These are phyloP conservation scores for Phallus indusiatus DNA, from an alignment of 768 basidiomycete genomes.

Conservation along the genomic window DNA sequence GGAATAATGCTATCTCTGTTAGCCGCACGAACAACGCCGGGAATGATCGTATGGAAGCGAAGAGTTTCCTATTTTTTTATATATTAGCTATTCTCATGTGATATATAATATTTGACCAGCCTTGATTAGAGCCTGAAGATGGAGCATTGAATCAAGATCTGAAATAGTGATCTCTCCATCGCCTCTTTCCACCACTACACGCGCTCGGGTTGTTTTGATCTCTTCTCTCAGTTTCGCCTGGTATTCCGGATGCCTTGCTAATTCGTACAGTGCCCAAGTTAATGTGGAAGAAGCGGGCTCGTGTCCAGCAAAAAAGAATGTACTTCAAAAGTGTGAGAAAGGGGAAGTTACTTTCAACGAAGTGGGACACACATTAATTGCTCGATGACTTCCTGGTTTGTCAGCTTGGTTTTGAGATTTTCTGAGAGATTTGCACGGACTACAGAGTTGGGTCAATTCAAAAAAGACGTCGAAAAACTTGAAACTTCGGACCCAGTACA, in stretches of 20 bases:
- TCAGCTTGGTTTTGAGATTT: constrained; percentile 19
- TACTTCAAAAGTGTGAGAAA: background rate
- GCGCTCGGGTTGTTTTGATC: constrained; percentile 16
- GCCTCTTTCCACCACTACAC: constrained; percentile 13
- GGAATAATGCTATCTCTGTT: constrained; percentile 25
- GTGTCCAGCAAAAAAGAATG: constrained; percentile 15
- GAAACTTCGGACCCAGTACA: constrained; percentile 18
- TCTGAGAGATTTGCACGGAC: constrained; percentile 23
- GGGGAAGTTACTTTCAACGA: background rate
- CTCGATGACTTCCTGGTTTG: constrained; percentile 22
- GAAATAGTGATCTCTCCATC: constrained; percentile 19
- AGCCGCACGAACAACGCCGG: constrained; percentile 18
- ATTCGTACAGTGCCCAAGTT: constrained; percentile 22
- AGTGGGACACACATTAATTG: constrained; percentile 20
- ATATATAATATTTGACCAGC: constrained; percentile 11
- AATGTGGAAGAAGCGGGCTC: constrained; percentile 24
- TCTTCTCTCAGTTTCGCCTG: constrained; percentile 22
- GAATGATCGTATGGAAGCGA: constrained; percentile 25
- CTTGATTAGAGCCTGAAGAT: constrained; percentile 24
- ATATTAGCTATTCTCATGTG: background rate
- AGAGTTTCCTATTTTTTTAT: constrained; percentile 18
- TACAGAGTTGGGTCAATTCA: background rate
- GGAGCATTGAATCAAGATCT: constrained; percentile 26
- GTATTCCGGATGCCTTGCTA: constrained; percentile 18
- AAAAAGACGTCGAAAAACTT: background rate